Evolutionary conservation across 371 early-diverging fungal genomes (phyloP), one percentile per base, ranked within the genome.

Genomic region (Rhizopus arrhizus): DNA sequence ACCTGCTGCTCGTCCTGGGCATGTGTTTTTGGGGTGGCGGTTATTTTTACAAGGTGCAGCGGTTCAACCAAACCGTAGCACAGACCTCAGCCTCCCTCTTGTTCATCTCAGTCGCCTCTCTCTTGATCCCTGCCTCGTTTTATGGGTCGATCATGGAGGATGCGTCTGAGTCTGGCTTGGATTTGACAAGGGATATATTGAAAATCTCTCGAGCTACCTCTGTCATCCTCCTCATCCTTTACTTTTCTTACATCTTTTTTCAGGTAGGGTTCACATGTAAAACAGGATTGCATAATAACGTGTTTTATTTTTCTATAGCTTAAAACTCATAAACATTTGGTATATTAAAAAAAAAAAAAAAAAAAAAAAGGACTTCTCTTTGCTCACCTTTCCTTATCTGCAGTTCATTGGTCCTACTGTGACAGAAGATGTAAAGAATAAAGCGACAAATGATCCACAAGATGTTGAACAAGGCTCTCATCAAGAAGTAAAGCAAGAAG

Each of bases 11-110:
- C 40, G 90, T 88, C 3, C 64, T 86, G 1, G 92, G 92, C 42
- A 82, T 90, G 73, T 91, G 91, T 61, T 93, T 94, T 73, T 75
- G 91, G 65, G 77, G 79, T 36, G 95, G 95, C 32, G 94, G 95
- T 1, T 28, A 81, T 55, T 80, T 84, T 47, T 79, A 80, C 72
- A 75, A 80, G 56, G 78, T 78, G 49, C 94, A 95, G 66, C 62
- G 61, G 2, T 93, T 94, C 74, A 92, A 92, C 68, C 64, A 74
- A 13, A 91, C 89, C 28, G 66, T 89, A 2, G 91, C 95, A 15
- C 89, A 91, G 66, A 91, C 91, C 6, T 85, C 86, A 31, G 81
- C 91, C 16, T 86, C 91, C 4, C 74, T 95, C 5, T 65, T 95
- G 55, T 85, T 89, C 12, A 77, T 95, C 32, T 82, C 91, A 0